phyloP scores from a whole-genome alignment of 768 basidiomycete species.

The Amanita muscaria region DNA sequence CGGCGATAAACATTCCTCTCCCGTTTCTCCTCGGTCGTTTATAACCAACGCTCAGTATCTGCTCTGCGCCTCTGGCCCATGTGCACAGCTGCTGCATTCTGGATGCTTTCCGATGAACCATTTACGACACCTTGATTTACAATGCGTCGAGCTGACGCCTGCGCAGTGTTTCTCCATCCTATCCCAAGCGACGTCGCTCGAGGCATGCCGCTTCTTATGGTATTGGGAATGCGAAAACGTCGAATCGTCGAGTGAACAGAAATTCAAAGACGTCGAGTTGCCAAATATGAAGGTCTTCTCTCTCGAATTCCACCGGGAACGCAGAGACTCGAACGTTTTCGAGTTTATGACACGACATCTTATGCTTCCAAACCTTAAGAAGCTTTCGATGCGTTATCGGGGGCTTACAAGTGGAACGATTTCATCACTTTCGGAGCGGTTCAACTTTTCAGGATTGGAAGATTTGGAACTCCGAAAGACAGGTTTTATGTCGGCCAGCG shows the following conservation, averaged over 20 bases:
- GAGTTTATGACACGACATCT: neutral
- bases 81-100: neutral
- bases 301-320: conserved; percentile 1
- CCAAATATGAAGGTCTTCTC: neutral
- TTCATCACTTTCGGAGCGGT: neutral
- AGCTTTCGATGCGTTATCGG: neutral
- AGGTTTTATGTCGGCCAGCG: neutral
- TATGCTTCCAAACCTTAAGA: neutral
- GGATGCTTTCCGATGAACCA: conserved; percentile 1
- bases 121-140: conserved; percentile 1
- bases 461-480: conserved; percentile 3
- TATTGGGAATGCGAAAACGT: neutral
- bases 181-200: neutral
- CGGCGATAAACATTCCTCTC: neutral
- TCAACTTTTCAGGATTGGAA: conserved; percentile 4
- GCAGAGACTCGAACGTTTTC: neutral
- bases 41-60: neutral
- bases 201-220: neutral
- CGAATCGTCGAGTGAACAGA: too few relatives aligned
- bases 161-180: neutral
- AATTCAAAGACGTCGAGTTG: too few relatives aligned
- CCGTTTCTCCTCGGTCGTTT: neutral
- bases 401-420: neutral
- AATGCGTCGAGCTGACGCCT: neutral
- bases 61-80: conserved; percentile 2